Conservation (phyloP, 1,139 yeast species). For the Petasospora rhodanensis region DNA sequence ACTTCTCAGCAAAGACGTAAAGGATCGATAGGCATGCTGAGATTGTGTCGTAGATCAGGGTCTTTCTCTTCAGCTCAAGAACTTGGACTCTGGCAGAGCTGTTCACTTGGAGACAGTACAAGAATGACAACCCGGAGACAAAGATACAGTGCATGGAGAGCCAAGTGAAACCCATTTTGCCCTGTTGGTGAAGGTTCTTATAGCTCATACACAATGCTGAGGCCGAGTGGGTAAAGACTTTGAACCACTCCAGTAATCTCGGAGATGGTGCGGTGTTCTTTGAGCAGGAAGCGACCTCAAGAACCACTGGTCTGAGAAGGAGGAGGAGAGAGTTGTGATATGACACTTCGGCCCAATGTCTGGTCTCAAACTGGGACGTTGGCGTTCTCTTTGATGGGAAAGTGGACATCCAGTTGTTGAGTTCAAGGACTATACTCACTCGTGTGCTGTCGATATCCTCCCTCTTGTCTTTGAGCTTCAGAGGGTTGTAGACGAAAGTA, state of each 20-base stretch:
- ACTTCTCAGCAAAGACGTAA: slow-evolving; percentile 28
- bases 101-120: slow-evolving; percentile 30
- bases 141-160: slow-evolving; percentile 29
- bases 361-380: slow-evolving; percentile 26
- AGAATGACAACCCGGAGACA: slow-evolving; percentile 29
- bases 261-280: slow-evolving; percentile 3
- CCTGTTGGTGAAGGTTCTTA: slow-evolving; percentile 24
- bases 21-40: slow-evolving; percentile 28
- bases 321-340: slow-evolving; percentile 30
- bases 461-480: slow-evolving; percentile 15
- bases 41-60: slow-evolving; percentile 27
- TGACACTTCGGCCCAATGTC: slow-evolving; percentile 29
- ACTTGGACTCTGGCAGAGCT: slow-evolving; percentile 15
- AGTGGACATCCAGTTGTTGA: slow-evolving; percentile 30
- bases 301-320: slow-evolving; percentile 28
- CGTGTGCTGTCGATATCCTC: slow-evolving; percentile 28
- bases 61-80: slow-evolving; percentile 24
- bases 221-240: slow-evolving; percentile 28
- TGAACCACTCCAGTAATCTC: slow-evolving; percentile 28
- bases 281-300: slow-evolving; percentile 22
- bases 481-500: slow-evolving; percentile 29
- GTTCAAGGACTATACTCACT: slow-evolving; percentile 27
- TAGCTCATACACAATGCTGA: slow-evolving; percentile 28
- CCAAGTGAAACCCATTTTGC: slow-evolving; percentile 28
- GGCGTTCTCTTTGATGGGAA: slow-evolving; percentile 26